Percentiles rank a stretch among this genome's conserved stretches.
phyloP scores from a whole-genome alignment of 192 early-diverging fungal species.

The Jimgerdemannia lactiflua region DNA sequence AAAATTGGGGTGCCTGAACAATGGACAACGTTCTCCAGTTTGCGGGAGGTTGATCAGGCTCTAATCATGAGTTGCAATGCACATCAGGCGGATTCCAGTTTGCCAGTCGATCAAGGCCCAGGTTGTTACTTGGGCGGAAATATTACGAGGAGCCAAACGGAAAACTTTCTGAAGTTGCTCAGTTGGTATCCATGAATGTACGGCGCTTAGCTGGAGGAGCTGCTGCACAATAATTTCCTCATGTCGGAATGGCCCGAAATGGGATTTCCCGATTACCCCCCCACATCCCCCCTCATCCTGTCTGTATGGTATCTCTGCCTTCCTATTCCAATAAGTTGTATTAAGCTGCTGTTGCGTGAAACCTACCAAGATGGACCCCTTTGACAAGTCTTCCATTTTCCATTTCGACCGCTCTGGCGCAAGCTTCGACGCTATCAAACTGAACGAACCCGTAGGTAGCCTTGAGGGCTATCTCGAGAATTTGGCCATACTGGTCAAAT shows the following conservation, averaged over 20 bases:
- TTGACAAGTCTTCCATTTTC: slow-evolving; percentile 25
- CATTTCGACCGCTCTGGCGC: slow-evolving; percentile 20
- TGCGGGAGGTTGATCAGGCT: neutral
- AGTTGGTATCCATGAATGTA: no score
- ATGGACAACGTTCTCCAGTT: neutral
- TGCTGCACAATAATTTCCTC: no score
- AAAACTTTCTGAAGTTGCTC: no score
- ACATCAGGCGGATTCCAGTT: no score
- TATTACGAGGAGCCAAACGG: no score
- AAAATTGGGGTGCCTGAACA: neutral
- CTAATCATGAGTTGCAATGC: neutral
- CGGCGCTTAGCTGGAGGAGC: no score
- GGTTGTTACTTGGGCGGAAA: no score
- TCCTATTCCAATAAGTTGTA: neutral
- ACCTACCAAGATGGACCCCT: slow-evolving; percentile 1
- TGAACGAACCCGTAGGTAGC: slow-evolving; percentile 26
- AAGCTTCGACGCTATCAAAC: slow-evolving; percentile 23
- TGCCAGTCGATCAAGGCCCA: no score
- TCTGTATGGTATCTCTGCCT: neutral
- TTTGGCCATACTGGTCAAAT: slow-evolving; percentile 29
- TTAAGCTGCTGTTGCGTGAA: no score
- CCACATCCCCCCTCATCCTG: neutral
- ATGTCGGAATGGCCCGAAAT: neutral
- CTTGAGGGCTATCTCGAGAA: slow-evolving; percentile 26
- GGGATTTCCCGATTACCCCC: neutral